Conservation (phyloP, 768 basidiomycete species). For the Termitomyces eurrhizus region DNA sequence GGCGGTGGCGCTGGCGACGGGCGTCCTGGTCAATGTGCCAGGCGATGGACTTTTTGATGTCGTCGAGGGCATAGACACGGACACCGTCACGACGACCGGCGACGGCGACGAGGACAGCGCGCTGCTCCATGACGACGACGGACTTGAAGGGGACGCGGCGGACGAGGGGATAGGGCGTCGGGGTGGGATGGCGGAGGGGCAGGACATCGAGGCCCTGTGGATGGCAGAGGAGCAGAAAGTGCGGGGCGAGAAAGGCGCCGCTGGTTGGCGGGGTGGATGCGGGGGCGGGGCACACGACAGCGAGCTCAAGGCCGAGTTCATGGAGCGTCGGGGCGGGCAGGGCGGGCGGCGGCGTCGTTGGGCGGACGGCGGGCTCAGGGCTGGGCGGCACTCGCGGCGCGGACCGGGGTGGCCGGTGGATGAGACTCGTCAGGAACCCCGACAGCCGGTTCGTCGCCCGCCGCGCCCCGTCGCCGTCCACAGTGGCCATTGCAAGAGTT, state of each 20-base stretch:
- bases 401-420: constrained; percentile 47
- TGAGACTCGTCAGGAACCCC: constrained; percentile 79
- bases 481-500: constrained; percentile 20
- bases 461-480: constrained; percentile 1
- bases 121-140: constrained; percentile 91
- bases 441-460: constrained; percentile 56
- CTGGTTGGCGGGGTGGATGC: constrained; percentile 73
- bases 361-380: constrained; percentile 44
- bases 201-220: constrained; percentile 83
- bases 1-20: constrained; percentile 68
- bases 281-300: constrained; percentile 64
- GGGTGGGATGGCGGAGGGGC: constrained; percentile 67
- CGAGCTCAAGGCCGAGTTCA: constrained; percentile 73
- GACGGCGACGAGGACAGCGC: constrained; percentile 86
- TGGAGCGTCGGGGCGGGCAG: constrained; percentile 67
- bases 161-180: constrained; percentile 78
- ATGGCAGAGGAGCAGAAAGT: constrained; percentile 81
- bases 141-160: constrained; percentile 80
- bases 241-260: constrained; percentile 77
- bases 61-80: constrained; percentile 84
- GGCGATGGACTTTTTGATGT: constrained; percentile 81
- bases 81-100: constrained; percentile 85
- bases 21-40: constrained; percentile 84
- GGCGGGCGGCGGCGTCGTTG: constrained; percentile 67
- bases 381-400: constrained; percentile 2